phyloP scores from a whole-genome alignment of 495 filamentous ascomycete genomes.

The Sordaria brevicollis region DNA sequence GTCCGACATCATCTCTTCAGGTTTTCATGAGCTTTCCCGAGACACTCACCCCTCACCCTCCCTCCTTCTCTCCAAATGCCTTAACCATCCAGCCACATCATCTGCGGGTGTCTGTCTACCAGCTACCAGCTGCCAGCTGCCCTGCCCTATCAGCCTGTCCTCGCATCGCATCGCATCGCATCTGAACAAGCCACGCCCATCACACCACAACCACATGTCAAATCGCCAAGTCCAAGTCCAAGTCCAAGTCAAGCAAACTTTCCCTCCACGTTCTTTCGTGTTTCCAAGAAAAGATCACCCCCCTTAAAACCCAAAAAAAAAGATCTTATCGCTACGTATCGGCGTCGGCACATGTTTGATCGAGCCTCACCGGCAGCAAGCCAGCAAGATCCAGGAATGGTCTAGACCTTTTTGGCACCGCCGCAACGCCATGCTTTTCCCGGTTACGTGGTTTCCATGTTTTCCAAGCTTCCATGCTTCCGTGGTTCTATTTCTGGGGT shows the following conservation, averaged over 20 bases:
- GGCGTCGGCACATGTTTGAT: not conserved
- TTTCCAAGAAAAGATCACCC: not conserved
- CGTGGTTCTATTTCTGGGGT: not conserved
- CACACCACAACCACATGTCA: not conserved
- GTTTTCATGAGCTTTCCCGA: no score
- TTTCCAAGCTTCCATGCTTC: not conserved
- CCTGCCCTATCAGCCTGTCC: not conserved
- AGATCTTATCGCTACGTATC: not conserved
- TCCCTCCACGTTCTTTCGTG: no score
- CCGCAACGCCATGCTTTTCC: not conserved
- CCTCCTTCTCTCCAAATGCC: no score
- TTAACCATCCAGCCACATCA: not conserved
- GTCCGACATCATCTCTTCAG: no score
- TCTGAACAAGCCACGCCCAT: not conserved
- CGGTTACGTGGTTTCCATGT: no score
- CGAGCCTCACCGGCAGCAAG: not conserved
- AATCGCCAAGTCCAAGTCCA: not conserved
- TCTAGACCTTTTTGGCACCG: not conserved
- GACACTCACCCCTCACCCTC: no score
- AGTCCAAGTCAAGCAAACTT: no score
- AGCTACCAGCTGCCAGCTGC: no score
- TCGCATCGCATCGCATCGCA: not conserved
- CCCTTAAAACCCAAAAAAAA: not conserved
- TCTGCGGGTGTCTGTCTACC: no score
- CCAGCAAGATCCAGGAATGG: not conserved